Evolutionary conservation across 768 basidiomycete species (phyloP), one percentile per base, ranked within the genome.

Genomic region (Lepiota venenata): DNA sequence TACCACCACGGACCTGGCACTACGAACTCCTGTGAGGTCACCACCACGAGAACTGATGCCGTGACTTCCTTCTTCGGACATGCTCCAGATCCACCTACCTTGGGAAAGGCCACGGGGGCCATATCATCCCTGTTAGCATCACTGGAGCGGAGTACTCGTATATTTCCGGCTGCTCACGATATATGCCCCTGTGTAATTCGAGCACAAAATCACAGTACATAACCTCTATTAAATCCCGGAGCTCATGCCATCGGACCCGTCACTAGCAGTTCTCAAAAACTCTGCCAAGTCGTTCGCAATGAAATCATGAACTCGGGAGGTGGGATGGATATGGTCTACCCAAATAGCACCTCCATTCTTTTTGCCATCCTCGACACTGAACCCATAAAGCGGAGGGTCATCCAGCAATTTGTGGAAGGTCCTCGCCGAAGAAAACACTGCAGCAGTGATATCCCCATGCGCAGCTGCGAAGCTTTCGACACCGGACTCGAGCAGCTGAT

Each of bases 241-340:
- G 42, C 15, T n/a, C 21, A 43, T 43, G 2, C 45, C 11, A 35
- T 5, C 46, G 18, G 21, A 4, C 21, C 18, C 12, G 22, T 2
- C 43, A 22, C 43, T 14, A n/a, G 16, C 44, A 20, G 7, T n/a
- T 5, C 15, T 15, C 20, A 47, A 16, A 32, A 47, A 47, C 21
- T 36, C 44, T 10, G 25, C 41, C 11, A 47, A 56, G 43, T 61
- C 56, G n/a, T 46, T 56, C n/a, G 25, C 45, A 25, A 80, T 59
- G 57, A 80, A 79, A 9, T 64, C 69, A 57, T 83, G 81, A 39
- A 83, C 72, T 54, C 63, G 68, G 52, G 74, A 77, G 0, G 80
- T 78, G 0, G 81, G 81, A 61, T 84, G 83, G 39, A 84, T 56
- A 16, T 70, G 63, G 60, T 84, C 83, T 15, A 70, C 61, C 82